Conservation (phyloP, 2,329 filamentous ascomycete species). For the Sporothrix luriei region DNA sequence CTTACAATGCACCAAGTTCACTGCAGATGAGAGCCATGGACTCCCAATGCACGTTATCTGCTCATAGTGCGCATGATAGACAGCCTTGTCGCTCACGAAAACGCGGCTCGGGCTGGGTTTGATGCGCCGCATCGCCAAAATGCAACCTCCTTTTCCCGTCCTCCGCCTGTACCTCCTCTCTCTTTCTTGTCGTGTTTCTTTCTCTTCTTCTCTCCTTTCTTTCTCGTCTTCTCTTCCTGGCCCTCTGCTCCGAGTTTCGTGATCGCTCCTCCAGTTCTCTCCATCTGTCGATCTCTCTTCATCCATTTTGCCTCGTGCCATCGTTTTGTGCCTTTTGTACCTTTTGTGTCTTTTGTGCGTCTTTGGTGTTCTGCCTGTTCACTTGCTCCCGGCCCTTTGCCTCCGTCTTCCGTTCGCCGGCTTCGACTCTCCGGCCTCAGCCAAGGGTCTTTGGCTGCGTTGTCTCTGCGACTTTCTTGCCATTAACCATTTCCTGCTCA, state of each 20-base stretch:
- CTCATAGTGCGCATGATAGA: constrained; percentile 6
- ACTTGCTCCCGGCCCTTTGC: neutral
- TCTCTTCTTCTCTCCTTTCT: neutral
- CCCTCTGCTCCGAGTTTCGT: neutral
- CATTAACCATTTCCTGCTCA: neutral
- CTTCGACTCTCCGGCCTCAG: constrained; percentile 14
- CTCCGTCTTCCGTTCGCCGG: constrained; percentile 23
- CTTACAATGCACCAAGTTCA: neutral
- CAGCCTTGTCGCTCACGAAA: constrained; percentile 3
- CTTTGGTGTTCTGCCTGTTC: neutral
- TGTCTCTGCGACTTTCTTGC: neutral
- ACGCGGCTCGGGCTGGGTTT: constrained; percentile 29
- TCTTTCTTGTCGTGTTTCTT: neutral
- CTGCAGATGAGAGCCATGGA: neutral
- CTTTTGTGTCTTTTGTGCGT: neutral
- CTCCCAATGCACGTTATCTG: constrained; percentile 9
- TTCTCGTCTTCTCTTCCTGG: neutral
- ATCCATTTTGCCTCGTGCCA: constrained; percentile 18
- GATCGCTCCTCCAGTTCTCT: constrained; percentile 8
- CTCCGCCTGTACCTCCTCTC: neutral
- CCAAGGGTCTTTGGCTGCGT: constrained; percentile 10
- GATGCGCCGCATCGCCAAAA: constrained; percentile 28
- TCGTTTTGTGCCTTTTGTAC: neutral
- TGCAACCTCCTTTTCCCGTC: neutral
- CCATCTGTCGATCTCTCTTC: constrained; percentile 10